A percentile compares a stretch with the other conserved stretches of the same genome.
These are phyloP conservation scores for Cercospora canescens DNA, from an alignment of 2,329 filamentous ascomycete species.

Conservation along the genomic window DNA sequence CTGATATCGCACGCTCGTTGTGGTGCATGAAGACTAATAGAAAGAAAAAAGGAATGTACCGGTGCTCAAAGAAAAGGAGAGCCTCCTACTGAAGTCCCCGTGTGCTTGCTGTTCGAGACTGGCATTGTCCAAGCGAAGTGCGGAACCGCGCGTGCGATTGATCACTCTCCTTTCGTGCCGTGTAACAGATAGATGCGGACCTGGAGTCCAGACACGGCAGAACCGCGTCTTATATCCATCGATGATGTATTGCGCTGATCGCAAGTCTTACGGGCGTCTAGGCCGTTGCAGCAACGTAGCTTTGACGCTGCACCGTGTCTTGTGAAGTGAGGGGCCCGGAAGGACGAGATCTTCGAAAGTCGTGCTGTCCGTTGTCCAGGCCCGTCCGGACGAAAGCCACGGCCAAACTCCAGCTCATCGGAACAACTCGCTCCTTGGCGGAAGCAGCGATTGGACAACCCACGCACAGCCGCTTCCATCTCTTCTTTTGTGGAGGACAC, in stretches of 20 bases:
- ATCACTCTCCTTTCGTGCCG: not conserved
- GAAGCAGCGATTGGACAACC: not conserved
- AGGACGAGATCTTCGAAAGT: not conserved
- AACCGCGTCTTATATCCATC: not conserved
- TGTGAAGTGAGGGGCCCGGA: not conserved
- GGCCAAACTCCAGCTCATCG: not conserved
- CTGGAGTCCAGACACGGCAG: slow-evolving; percentile 3
- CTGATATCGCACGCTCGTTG: not conserved
- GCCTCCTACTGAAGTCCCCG: not conserved
- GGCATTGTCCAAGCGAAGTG: not conserved
- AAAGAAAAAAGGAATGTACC: not conserved
- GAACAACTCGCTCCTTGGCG: not conserved
- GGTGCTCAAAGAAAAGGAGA: not conserved
- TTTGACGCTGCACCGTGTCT: not conserved
- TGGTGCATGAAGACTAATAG: not conserved
- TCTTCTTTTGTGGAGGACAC: not conserved
- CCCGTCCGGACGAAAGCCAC: not conserved
- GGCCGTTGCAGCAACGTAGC: not conserved
- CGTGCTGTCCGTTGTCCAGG: not conserved
- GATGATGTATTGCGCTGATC: not conserved
- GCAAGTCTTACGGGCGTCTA: not conserved
- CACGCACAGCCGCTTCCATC: not conserved
- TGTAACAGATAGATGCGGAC: slow-evolving; percentile 3
- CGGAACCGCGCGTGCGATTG: not conserved
- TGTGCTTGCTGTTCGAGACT: not conserved